Percentiles rank a stretch among this genome's conserved stretches.
Evolutionary conservation across 208 protist species (phyloP).

Genomic region (Acanthamoeba sp.): DNA sequence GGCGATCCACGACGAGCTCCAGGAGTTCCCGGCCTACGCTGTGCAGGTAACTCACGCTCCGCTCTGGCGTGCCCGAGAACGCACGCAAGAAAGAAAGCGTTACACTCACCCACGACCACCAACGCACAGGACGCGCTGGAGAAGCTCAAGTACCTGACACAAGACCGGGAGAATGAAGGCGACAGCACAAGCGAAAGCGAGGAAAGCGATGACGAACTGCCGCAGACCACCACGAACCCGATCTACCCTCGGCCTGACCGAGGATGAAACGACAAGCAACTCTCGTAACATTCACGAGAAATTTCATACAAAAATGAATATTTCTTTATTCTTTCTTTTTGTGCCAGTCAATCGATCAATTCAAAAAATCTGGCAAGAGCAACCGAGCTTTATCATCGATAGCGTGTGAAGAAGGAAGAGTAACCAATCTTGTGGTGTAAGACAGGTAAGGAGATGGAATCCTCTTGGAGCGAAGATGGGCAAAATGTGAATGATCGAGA

Average conservation of each 20-base stretch:
- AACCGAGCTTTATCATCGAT: background rate
- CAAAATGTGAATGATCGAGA: no score
- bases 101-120: no score
- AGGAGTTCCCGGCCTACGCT: background rate
- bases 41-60: background rate
- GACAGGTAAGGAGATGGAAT: no score
- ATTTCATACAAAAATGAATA: no score
- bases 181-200: no score
- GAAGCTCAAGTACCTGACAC: background rate
- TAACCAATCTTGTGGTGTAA: no score
- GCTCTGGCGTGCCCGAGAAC: background rate
- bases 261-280: no score
- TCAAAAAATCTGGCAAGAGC: background rate
- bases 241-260: no score
- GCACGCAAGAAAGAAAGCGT: no score
- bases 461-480: no score
- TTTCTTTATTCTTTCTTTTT: background rate
- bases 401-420: background rate
- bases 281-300: background rate
- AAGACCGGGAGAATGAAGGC: background rate
- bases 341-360: background rate
- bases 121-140: background rate
- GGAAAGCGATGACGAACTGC: no score
- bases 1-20: background rate
- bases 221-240: no score